These are phyloP conservation scores for Acrocalymma vagum DNA, from an alignment of 2,329 filamentous ascomycete genomes.

Conservation along the genomic window DNA sequence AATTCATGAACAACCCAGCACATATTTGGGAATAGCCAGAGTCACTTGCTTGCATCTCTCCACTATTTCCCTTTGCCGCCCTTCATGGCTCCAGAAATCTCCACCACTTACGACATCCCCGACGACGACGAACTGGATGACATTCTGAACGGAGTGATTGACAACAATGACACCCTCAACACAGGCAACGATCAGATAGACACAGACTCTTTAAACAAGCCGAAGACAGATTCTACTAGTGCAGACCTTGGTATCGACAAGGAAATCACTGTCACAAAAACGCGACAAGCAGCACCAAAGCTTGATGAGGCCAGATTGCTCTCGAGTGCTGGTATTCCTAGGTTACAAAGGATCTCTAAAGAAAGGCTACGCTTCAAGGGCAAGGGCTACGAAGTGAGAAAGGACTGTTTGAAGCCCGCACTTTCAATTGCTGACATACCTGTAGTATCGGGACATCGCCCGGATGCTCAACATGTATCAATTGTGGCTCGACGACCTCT, in stretches of 20 bases:
- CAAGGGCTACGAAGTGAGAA: conserved; percentile 84
- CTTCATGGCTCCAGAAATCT: conserved; percentile 30
- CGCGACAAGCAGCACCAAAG: conserved; percentile 80
- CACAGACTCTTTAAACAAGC: conserved; percentile 16
- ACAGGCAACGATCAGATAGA: conserved; percentile 33
- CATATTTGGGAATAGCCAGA: no score
- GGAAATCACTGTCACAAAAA: conserved; percentile 83
- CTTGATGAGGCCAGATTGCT: conserved; percentile 87
- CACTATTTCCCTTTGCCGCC: no score
- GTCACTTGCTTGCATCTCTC: no score
- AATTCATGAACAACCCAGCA: no score
- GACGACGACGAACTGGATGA: conserved; percentile 66
- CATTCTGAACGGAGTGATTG: conserved; percentile 78
- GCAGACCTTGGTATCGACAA: conserved; percentile 81
- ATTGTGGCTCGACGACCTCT: conserved; percentile 95
- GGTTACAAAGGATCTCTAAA: conserved; percentile 75
- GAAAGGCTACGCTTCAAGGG: conserved; percentile 82
- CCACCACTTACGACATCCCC: conserved; percentile 22
- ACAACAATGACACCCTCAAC: conserved; percentile 60
- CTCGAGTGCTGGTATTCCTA: conserved; percentile 83
- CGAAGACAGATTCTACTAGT: conserved; percentile 46
- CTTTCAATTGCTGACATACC: conserved; percentile 17
- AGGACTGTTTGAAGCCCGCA: no score
- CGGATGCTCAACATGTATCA: conserved; percentile 90
- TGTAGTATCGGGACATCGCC: conserved; percentile 82